Conservation (phyloP, 148 eudicot genomes). For the Rhododendron henanense region DNA sequence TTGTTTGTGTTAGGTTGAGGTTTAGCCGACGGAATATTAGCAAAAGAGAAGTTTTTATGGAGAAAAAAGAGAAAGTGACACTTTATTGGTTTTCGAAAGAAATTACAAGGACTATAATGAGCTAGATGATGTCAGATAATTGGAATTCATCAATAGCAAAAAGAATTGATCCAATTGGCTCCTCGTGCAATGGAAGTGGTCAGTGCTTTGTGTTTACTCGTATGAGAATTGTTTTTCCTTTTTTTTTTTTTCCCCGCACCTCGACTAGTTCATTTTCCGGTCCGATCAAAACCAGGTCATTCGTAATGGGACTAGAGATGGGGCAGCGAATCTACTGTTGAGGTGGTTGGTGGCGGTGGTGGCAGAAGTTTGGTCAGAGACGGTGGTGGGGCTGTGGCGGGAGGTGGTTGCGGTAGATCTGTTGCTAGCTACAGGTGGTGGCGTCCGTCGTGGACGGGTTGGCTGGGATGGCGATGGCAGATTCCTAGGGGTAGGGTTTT, state of each 20-base stretch:
- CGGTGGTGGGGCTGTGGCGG: too few species aligned
- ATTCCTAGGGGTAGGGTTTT: too few species aligned
- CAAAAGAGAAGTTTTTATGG: background rate
- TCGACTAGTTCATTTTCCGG: background rate
- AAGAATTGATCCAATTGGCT: background rate
- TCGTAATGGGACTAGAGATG: background rate
- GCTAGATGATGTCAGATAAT: background rate
- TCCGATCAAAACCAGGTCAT: background rate
- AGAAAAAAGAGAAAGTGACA: background rate
- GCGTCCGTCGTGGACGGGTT: too few species aligned
- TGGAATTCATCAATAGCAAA: background rate
- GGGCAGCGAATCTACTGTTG: too few species aligned
- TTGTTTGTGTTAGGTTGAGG: conserved; percentile 10
- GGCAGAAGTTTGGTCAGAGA: too few species aligned
- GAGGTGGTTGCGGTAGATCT: too few species aligned
- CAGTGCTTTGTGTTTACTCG: background rate
- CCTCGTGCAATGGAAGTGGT: background rate
- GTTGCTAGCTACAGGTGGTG: too few species aligned
- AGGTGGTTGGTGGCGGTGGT: too few species aligned
- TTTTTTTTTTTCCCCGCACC: background rate
- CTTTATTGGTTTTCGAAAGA: background rate
- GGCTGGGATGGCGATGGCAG: too few species aligned
- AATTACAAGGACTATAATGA: background rate
- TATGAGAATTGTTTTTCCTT: background rate
- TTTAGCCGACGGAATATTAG: background rate